These are phyloP conservation scores for Hypoxylon sp. DNA, from an alignment of 2,329 filamentous ascomycete genomes.

Conservation along the genomic window DNA sequence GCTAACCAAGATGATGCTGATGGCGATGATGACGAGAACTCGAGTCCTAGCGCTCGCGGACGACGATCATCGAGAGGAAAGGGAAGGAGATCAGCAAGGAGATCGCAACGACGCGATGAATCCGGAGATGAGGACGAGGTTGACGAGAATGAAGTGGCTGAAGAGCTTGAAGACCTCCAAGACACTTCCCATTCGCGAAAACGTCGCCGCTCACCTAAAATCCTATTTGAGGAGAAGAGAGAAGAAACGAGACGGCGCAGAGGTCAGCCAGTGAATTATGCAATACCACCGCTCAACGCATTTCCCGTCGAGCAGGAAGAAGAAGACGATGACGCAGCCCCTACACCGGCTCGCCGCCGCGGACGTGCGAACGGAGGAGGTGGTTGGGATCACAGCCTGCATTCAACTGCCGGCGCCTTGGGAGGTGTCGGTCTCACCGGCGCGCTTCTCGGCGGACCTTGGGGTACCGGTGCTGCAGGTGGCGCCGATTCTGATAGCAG, in stretches of 20 bases:
- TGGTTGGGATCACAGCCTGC: conserved; percentile 83
- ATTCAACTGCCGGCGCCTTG: conserved; percentile 93
- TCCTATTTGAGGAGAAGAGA: conserved; percentile 72
- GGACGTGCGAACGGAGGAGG: conserved; percentile 72
- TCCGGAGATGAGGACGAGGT: conserved; percentile 72
- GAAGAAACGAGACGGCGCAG: conserved; percentile 67
- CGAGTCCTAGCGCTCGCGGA: conserved; percentile 67
- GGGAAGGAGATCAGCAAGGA: conserved; percentile 62
- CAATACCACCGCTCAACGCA: conserved; percentile 82
- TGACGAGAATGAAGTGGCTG: conserved; percentile 75
- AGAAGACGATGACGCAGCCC: conserved; percentile 76
- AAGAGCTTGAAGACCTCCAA: conserved; percentile 75
- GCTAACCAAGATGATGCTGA: conserved; percentile 45
- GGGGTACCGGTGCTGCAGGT: conserved; percentile 76
- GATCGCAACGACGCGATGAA: conserved; percentile 64
- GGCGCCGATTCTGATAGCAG: conserved; percentile 95
- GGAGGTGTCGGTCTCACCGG: conserved; percentile 84
- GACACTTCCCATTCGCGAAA: conserved; percentile 68
- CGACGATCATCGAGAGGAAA: conserved; percentile 57
- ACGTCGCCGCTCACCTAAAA: conserved; percentile 67
- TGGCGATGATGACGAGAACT: conserved; percentile 60
- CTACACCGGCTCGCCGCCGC: conserved; percentile 78
- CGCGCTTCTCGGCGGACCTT: conserved; percentile 80
- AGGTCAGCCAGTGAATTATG: conserved; percentile 84
- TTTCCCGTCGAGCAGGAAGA: conserved; percentile 81